phyloP scores from a whole-genome alignment of 805 yeast species.

The Kodamaea kaohsiungensis region DNA sequence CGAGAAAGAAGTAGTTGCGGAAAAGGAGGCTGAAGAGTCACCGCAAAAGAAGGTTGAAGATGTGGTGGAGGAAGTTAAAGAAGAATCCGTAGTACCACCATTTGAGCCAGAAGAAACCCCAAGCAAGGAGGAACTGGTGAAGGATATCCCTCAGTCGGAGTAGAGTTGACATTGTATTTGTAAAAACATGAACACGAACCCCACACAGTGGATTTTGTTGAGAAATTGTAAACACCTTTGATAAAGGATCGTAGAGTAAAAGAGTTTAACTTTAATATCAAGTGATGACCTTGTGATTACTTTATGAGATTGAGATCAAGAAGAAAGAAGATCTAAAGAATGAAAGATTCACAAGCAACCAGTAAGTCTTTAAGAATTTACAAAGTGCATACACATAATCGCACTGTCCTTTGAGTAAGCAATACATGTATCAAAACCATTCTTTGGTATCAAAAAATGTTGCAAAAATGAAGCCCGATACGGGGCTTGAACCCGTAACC shows the following conservation, averaged over 20 bases:
- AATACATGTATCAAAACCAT: too few relatives aligned
- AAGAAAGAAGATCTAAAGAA: too few relatives aligned
- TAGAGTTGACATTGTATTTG: slow-evolving; percentile 1
- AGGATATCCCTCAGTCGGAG: slow-evolving; percentile 14
- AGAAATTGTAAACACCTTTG: not conserved
- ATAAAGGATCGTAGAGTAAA: too few relatives aligned
- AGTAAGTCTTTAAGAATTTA: too few relatives aligned
- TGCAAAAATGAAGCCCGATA: slow-evolving; percentile 10
- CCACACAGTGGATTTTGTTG: not conserved
- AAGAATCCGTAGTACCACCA: slow-evolving; percentile 15
- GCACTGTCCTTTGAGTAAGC: too few relatives aligned
- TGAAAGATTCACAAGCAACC: too few relatives aligned
- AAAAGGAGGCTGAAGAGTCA: slow-evolving; percentile 11
- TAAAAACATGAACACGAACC: not conserved
- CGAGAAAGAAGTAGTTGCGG: slow-evolving; percentile 11
- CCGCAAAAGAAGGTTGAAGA: slow-evolving; percentile 6
- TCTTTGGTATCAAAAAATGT: too few relatives aligned
- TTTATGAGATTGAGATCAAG: too few relatives aligned
- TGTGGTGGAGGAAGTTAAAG: slow-evolving; percentile 10
- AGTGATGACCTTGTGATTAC: too few relatives aligned
- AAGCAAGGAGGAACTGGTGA: slow-evolving; percentile 1
- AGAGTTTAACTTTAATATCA: too few relatives aligned
- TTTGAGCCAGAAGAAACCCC: slow-evolving; percentile 13
- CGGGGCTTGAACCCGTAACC: slow-evolving; percentile 13
- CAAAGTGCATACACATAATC: too few relatives aligned